phyloP scores from a whole-genome alignment of 768 basidiomycete genomes.

The Daedaleopsis nitida region DNA sequence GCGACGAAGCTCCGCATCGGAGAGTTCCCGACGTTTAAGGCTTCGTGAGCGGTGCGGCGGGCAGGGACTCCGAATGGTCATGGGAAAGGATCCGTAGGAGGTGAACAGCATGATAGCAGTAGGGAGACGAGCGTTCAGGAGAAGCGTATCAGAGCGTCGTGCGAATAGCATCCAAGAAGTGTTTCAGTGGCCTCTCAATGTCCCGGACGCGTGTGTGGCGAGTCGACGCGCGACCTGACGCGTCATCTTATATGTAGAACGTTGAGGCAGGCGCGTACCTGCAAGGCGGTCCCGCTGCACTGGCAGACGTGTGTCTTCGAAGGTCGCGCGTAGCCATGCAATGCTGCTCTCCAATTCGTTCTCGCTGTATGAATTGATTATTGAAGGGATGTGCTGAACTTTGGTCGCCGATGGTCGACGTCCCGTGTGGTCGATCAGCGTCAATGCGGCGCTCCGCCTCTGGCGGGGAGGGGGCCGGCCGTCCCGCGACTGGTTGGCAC shows the following conservation, averaged over 20 bases:
- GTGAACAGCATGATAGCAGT: background rate
- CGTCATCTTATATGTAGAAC: background rate
- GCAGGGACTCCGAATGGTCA: background rate
- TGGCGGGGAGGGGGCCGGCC: background rate
- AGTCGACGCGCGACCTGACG: slow-evolving; percentile 11
- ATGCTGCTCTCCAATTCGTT: background rate
- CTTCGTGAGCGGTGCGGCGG: background rate
- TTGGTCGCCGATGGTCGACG: too few relatives aligned
- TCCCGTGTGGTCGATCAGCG: background rate
- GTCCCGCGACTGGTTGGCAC: background rate
- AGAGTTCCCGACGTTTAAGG: slow-evolving; percentile 34
- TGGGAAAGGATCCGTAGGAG: background rate
- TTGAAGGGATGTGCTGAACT: background rate
- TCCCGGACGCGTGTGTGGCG: background rate
- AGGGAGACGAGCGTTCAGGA: too few relatives aligned
- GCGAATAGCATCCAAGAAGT: background rate
- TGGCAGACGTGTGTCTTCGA: background rate
- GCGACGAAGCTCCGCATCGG: slow-evolving; percentile 36
- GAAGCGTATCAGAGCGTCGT: background rate
- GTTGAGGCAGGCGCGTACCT: background rate
- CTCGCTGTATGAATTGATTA: too few relatives aligned
- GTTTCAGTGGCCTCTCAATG: background rate
- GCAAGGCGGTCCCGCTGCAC: background rate
- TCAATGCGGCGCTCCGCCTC: background rate
- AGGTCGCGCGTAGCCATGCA: background rate